phyloP scores from a whole-genome alignment of 805 yeast species.

The Brettanomyces bruxellensis region DNA sequence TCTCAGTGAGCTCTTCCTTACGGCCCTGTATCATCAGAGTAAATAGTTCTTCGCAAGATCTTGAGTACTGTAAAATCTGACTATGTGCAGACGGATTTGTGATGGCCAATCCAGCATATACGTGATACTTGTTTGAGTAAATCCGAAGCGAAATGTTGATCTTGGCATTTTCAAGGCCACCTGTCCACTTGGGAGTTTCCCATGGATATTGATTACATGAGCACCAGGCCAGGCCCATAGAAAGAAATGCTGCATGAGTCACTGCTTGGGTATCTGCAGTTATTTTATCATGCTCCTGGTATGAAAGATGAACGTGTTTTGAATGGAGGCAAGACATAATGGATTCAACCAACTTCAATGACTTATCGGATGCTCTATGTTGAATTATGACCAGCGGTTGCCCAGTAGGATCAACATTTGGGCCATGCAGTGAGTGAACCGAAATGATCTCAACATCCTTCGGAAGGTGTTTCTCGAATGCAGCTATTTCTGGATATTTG shows the following conservation, averaged over 20 bases:
- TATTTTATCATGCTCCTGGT: slow-evolving; percentile 85
- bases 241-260: slow-evolving; percentile 92
- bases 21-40: slow-evolving; percentile 72
- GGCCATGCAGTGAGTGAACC: slow-evolving; percentile 92
- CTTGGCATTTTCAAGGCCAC: slow-evolving; percentile 94
- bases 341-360: slow-evolving; percentile 50
- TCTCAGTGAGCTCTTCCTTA: slow-evolving; percentile 42
- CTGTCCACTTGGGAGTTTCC: slow-evolving; percentile 78
- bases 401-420: slow-evolving; percentile 78
- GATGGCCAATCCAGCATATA: slow-evolving; percentile 94
- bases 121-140: slow-evolving; percentile 94
- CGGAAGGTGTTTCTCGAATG: slow-evolving; percentile 73
- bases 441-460: slow-evolving; percentile 74
- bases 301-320: slow-evolving; percentile 65
- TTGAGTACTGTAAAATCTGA: slow-evolving; percentile 84
- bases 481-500: slow-evolving; percentile 80
- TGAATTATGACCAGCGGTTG: slow-evolving; percentile 86
- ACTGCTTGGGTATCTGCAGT: slow-evolving; percentile 99
- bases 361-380: slow-evolving; percentile 54
- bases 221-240: slow-evolving; percentile 97
- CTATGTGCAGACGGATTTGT: slow-evolving; percentile 91
- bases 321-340: slow-evolving; percentile 70
- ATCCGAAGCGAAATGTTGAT: slow-evolving; percentile 88
- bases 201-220: slow-evolving; percentile 81
- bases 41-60: slow-evolving; percentile 73